These are phyloP conservation scores for Thymus mandschuricus DNA, from an alignment of 257 asterid genomes.

Conservation along the genomic window DNA sequence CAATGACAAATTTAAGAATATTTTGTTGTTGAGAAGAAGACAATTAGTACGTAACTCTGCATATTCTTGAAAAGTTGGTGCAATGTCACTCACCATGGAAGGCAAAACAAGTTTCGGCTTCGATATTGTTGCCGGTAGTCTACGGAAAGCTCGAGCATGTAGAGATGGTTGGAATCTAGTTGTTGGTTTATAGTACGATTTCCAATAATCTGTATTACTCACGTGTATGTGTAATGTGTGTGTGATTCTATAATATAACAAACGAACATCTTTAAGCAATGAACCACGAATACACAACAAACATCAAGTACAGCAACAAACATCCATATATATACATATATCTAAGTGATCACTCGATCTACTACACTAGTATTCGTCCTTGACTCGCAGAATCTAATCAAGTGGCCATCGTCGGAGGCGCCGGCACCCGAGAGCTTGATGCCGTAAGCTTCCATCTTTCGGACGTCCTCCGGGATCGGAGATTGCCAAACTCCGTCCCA, in stretches of 20 bases:
- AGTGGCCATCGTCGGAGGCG: slow-evolving; percentile 52
- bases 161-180: too few species aligned
- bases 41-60: slow-evolving; percentile 56
- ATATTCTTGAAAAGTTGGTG: slow-evolving; percentile 55
- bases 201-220: too few species aligned
- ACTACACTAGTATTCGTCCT: slow-evolving; percentile 24
- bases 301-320: too few species aligned
- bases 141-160: slow-evolving; percentile 26
- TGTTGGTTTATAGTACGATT: too few species aligned
- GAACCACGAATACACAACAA: too few species aligned
- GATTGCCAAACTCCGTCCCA: slow-evolving; percentile 99
- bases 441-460: slow-evolving; percentile 81
- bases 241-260: too few species aligned
- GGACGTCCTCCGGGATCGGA: slow-evolving; percentile 76
- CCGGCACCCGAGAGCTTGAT: slow-evolving; percentile 72
- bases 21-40: too few species aligned
- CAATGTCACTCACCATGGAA: slow-evolving; percentile 60
- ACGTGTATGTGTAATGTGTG: too few species aligned
- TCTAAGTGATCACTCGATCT: slow-evolving; percentile 48
- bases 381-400: slow-evolving; percentile 51
- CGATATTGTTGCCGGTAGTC: slow-evolving; percentile 43
- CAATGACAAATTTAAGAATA: too few species aligned
- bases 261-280: too few species aligned
- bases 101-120: slow-evolving; percentile 84
- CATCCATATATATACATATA: too few species aligned